Evolutionary conservation across 441 rosid genomes (phyloP).

Genomic region (Sinapis alba): DNA sequence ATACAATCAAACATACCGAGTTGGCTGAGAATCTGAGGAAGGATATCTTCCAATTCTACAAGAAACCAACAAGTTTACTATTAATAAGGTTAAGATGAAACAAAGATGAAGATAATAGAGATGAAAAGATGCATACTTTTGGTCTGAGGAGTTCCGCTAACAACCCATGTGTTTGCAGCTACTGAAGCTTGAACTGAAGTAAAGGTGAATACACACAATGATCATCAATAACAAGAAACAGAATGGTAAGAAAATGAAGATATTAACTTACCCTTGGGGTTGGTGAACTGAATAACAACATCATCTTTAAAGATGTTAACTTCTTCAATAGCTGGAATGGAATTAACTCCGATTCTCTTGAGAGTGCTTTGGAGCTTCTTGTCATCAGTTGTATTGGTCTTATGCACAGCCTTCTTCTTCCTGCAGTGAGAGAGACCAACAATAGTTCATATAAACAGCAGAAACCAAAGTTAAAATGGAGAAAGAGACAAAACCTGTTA

Average conservation of each 20-base stretch:
- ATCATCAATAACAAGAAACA: background rate
- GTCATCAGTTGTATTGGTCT: constrained; percentile 89
- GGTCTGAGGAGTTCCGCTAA: constrained; percentile 83
- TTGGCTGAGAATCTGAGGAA: constrained; percentile 84
- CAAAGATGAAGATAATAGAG: background rate
- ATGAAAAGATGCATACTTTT: constrained; percentile 52
- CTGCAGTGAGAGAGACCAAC: constrained; percentile 36
- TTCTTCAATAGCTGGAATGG: constrained; percentile 92
- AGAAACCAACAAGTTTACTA: background rate
- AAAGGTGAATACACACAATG: background rate
- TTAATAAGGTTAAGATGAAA: background rate
- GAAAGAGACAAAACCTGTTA: background rate
- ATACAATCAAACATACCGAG: constrained; percentile 54
- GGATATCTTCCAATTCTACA: constrained; percentile 86
- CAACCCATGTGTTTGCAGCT: constrained; percentile 95
- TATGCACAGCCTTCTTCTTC: constrained; percentile 97
- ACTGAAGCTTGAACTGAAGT: constrained; percentile 85
- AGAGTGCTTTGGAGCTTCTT: constrained; percentile 92
- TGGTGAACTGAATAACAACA: constrained; percentile 75
- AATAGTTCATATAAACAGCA: background rate
- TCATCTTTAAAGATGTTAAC: constrained; percentile 95
- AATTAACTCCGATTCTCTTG: constrained; percentile 85
- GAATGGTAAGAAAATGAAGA: background rate
- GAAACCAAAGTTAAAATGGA: background rate
- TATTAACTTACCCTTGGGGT: constrained; percentile 74